Evolutionary conservation across 768 basidiomycete species (phyloP), one percentile per base, ranked within the genome.

Genomic region (Hypholoma fasciculare): DNA sequence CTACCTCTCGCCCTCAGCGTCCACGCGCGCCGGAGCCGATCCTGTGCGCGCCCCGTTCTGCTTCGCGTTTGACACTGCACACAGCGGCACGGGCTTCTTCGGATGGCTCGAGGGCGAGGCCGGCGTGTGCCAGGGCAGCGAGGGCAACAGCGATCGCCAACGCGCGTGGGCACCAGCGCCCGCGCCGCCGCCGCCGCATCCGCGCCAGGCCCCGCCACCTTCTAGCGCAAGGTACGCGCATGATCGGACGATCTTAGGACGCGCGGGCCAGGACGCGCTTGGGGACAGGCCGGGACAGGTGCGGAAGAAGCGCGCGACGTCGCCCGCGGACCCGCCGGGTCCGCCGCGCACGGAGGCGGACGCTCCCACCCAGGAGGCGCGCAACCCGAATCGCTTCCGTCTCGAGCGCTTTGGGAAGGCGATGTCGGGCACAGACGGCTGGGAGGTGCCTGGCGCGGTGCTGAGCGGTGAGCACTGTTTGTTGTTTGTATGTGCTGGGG

Each of bases 371-470:
- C 39, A 57, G 39, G 49, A 26, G 8, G 53, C 47, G 30, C 26
- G 40, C n/a, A 77, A 77, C 57, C 62, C 72, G 44, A 84, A 83
- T 63, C 72, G 74, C 19, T 83, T 80, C 57, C 74, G 89, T 50
- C 74, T 91, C 56, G 80, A 84, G 61, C 76, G 89, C 37, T 92
- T 92, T 63, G 89, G 88, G 30, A 84, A 82, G 56, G 88, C 89
- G 3, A 92, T 92, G 90, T 79, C 78, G 6, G 88, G 87, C 17
- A 88, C 89, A 5, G 80, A 78, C 26, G 82, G 81, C 1, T 92
- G 90, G 89, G 89, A 88, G 72, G 79, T 75, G 2, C 85, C 85
- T 14, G 82, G 82, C 16, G 84, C 82, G 2, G 78, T 87, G 27
- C 69, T 86, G 40, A 77, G 76, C 59, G 83, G 86, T 83, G 76